Evolutionary conservation across 495 filamentous ascomycete species (phyloP).

Genomic region (Bacidia gigantensis): DNA sequence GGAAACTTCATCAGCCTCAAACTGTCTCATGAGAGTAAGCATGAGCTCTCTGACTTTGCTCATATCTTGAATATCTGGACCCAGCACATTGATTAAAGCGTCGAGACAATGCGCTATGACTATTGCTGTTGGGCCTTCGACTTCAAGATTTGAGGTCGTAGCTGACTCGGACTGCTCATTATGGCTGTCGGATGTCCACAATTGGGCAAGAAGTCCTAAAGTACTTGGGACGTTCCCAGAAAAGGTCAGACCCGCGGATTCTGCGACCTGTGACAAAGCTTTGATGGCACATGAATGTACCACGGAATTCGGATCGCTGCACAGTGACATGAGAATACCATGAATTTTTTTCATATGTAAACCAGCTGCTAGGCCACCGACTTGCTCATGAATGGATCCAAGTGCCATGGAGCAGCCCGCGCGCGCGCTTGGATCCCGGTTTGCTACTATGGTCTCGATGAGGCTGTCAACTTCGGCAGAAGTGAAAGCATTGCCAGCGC

Average conservation of each 20-base stretch:
- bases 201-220: conserved; percentile 80
- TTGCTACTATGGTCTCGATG: conserved; percentile 86
- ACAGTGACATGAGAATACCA: conserved; percentile 85
- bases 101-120: conserved; percentile 85
- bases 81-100: conserved; percentile 87
- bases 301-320: conserved; percentile 88
- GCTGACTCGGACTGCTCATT: conserved; percentile 66
- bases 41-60: conserved; percentile 85
- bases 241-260: conserved; percentile 86
- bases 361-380: conserved; percentile 97
- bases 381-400: conserved; percentile 84
- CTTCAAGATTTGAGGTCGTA: conserved; percentile 76
- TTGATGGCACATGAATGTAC: conserved; percentile 96
- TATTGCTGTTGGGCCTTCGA: conserved; percentile 64
- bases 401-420: conserved; percentile 90
- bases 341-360: conserved; percentile 93
- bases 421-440: conserved; percentile 81
- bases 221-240: conserved; percentile 80
- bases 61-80: conserved; percentile 87
- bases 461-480: conserved; percentile 78
- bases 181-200: conserved; percentile 84
- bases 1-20: conserved; percentile 62
- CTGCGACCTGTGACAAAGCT: conserved; percentile 72
- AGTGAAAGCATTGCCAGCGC: conserved; percentile 76
- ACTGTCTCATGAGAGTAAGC: conserved; percentile 69